These are phyloP conservation scores for Cladosporium sp. DNA, from an alignment of 2,329 filamentous ascomycete species.

Conservation along the genomic window DNA sequence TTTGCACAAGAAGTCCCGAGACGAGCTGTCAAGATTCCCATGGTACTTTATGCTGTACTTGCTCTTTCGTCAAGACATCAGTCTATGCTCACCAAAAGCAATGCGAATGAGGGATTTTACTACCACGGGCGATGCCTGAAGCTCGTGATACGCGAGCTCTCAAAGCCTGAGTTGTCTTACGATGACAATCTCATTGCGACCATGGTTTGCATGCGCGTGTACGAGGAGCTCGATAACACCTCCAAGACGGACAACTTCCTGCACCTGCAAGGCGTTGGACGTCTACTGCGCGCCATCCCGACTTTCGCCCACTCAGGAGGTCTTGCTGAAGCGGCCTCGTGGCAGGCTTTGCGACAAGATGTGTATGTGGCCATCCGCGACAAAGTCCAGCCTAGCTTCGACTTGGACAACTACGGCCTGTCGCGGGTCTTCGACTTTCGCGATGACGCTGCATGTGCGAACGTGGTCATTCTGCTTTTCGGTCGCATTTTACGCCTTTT, in stretches of 20 bases:
- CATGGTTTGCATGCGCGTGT: conserved; percentile 38
- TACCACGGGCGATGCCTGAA: conserved; percentile 39
- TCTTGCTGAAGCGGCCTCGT: conserved; percentile 43
- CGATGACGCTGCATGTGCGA: conserved; percentile 43
- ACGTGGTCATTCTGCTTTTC: conserved; percentile 42
- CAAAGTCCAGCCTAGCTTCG: conserved; percentile 40
- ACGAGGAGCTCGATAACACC: conserved; percentile 37
- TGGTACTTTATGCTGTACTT: conserved; percentile 37
- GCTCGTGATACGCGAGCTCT: conserved; percentile 38
- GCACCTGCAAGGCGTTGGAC: conserved; percentile 42
- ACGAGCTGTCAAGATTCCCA: conserved; percentile 34
- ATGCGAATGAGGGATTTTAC: conserved; percentile 33
- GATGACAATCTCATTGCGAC: conserved; percentile 38
- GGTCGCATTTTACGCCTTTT: conserved; percentile 38
- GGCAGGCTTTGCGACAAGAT: conserved; percentile 45
- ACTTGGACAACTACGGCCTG: conserved; percentile 41
- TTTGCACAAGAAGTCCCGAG: conserved; percentile 37
- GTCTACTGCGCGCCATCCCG: conserved; percentile 42
- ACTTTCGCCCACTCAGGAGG: conserved; percentile 43
- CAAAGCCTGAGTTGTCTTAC: conserved; percentile 27
- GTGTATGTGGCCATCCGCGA: conserved; percentile 44
- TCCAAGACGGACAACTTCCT: conserved; percentile 35
- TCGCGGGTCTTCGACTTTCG: conserved; percentile 40
- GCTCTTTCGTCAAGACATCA: conserved; percentile 40
- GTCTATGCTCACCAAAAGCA: conserved; percentile 27